phyloP scores from a whole-genome alignment of 148 eudicot genomes.

The Agrostemma githago region DNA sequence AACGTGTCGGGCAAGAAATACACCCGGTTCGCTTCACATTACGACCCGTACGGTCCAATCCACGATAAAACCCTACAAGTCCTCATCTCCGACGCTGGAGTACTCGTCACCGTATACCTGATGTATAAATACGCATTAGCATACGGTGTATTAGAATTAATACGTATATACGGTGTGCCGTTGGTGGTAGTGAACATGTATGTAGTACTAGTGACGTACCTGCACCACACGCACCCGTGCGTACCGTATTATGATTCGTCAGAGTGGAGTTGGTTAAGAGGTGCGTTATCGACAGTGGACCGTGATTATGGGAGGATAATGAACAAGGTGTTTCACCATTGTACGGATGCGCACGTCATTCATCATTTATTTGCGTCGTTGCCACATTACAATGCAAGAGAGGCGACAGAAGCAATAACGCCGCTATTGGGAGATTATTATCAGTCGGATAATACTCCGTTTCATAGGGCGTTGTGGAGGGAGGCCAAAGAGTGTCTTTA shows the following conservation, averaged over 20 bases:
- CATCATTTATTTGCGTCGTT: slow-evolving; percentile 33
- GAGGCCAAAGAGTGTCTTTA: slow-evolving; percentile 21
- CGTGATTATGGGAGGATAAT: slow-evolving; percentile 31
- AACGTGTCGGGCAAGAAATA: slow-evolving; percentile 47
- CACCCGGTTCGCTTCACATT: slow-evolving; percentile 51
- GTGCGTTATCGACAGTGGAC: slow-evolving; percentile 9
- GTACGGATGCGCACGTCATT: slow-evolving; percentile 46
- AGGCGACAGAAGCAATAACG: slow-evolving; percentile 18
- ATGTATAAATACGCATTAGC: background rate
- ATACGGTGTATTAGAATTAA: slow-evolving; percentile 32
- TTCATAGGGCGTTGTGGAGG: slow-evolving; percentile 46
- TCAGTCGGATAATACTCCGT: slow-evolving; percentile 43
- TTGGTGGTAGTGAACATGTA: slow-evolving; percentile 47
- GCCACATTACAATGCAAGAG: slow-evolving; percentile 17
- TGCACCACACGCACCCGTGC: slow-evolving; percentile 33
- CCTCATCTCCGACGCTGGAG: slow-evolving; percentile 39
- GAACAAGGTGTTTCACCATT: slow-evolving; percentile 52
- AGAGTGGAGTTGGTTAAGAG: slow-evolving; percentile 16
- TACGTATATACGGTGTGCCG: slow-evolving; percentile 39
- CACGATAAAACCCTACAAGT: slow-evolving; percentile 47
- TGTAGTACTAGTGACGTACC: slow-evolving; percentile 45
- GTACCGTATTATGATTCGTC: slow-evolving; percentile 10
- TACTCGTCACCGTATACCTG: background rate
- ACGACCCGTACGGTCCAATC: slow-evolving; percentile 48
- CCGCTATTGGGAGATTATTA: slow-evolving; percentile 55